Evolutionary conservation across 371 early-diverging fungal species (phyloP), one percentile per base, ranked within the genome.

Genomic region (Mucor saturninus): DNA sequence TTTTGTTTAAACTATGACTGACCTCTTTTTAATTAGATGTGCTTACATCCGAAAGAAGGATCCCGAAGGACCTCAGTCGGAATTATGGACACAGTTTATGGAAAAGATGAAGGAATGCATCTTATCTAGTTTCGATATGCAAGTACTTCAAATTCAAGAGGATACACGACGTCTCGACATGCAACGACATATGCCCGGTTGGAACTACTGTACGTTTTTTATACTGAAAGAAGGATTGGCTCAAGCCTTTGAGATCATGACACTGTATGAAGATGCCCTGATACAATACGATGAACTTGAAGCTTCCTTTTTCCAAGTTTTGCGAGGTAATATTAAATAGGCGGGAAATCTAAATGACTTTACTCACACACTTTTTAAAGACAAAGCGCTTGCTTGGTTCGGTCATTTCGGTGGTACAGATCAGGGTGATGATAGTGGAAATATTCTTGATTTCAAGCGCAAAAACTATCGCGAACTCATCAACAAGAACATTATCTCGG

Each of bases 191-290:
- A 86, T 95, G 83, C 97, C 98, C 6, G 98, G 98, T 1, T 98
- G 98, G 98, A 98, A 98, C 73, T 98, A 95, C 71, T 96, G 96
- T 76, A 91, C 89, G 13, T 97, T 94, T 74, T 98, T 98, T 66
- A 88, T 97, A 38, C 68, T 94, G 56, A 98, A 97, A 69, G 97
- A 98, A 75, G 91, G 90, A 0, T 73, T 96, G 21, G 93, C 94
- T n/a, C 86, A 85, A 48, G 86, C 94, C 5, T 95, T 87, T 79
- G 94, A 94, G 67, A 85, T 90, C 55, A 87, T 96, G 88, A 91
- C 87, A 30, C 69, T 95, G 49, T 83, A 84, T 54, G 95, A 94
- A 54, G 96, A 95, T 55, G 95, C 97, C 2, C 72, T 97, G 52
- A 77, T 91, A 28, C 93, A 94, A 65, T 97, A 97, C 64, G 98